Base-by-base conservation (phyloP, 495 filamentous ascomycete genomes). In the Trichoderma asperelloides region DNA sequence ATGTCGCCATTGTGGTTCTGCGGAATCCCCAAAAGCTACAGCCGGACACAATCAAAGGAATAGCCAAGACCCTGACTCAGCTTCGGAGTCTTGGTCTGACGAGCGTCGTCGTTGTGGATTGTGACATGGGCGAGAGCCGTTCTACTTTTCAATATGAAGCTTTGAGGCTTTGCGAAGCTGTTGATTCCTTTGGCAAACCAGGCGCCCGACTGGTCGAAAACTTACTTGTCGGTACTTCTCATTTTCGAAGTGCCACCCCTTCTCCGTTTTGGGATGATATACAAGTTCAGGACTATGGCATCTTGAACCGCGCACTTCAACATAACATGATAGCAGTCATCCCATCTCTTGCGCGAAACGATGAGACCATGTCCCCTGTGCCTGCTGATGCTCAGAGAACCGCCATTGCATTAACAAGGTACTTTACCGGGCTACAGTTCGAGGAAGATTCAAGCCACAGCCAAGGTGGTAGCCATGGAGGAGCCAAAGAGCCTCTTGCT, bases 1-100 rank as follows among this genome's bases (percentile, higher is more conserved):
- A 97, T 75, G 78, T 96, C 40, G 93, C 95, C 13, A 74, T 99
- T 67, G 87, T 99, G 65, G 96, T 96, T 74, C 82, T 98, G 57
- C 85, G 88, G 47, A 83, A 82, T 28, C 89, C 91, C 4, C 87
- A 95, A 71, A 74, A 75, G 0, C 81, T 95, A 64, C 82, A 88
- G 71, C 85, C 93, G 65, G 74, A 78, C 8, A 89, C 84, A 0
- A 71, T 98, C 2, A 72, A 86, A 63, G 95, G 92, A 0, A 85
- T 97, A 63, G 92, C 88, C 0, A 87, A 86, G 69, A 98, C 96
- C 0, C 75, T 99, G 23, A 86, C 87, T 12, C 93, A 96, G 73
- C 86, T 99, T 8, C 82, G 84, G 30, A 85, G 87, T 62, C 80
- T 99, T 30, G 95, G 96, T 18, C 81, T 98, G 71, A 84, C 83